Percentiles rank a stretch among this genome's conserved stretches.
phyloP scores from a whole-genome alignment of 306 rosid species.

The Quercus alba region DNA sequence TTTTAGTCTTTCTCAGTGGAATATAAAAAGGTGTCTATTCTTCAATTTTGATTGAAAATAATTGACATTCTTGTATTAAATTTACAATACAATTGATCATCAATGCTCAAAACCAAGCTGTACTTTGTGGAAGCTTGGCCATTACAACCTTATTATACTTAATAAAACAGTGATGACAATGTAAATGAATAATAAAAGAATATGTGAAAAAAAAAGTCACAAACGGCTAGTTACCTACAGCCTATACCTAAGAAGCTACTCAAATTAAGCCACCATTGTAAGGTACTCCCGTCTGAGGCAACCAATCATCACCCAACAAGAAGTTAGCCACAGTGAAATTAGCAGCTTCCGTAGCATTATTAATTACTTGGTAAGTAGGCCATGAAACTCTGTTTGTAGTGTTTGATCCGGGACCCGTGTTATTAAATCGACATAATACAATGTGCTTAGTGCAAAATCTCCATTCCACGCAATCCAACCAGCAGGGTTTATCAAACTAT shows the following conservation, averaged over 20 bases:
- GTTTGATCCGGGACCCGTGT: conserved; percentile 58
- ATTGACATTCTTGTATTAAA: background rate
- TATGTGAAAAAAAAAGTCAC: background rate
- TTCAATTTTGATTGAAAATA: background rate
- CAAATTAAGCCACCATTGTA: conserved; percentile 28
- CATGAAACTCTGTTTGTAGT: conserved; percentile 56
- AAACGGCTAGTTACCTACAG: background rate
- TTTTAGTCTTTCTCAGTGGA: background rate
- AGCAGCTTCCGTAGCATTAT: conserved; percentile 48
- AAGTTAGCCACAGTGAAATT: conserved; percentile 63
- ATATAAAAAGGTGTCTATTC: background rate
- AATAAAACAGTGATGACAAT: background rate
- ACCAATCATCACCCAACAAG: conserved; percentile 69
- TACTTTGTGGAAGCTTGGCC: background rate
- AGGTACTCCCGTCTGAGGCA: conserved; percentile 73
- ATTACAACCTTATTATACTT: background rate
- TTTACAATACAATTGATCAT: background rate
- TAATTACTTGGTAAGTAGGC: conserved; percentile 63
- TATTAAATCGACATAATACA: conserved; percentile 72
- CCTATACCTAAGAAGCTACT: background rate
- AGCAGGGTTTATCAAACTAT: conserved; percentile 30
- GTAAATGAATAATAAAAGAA: background rate
- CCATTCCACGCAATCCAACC: conserved; percentile 89
- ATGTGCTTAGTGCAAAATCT: conserved; percentile 63
- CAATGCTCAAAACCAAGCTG: background rate